Evolutionary conservation across 2,329 filamentous ascomycete species (phyloP).

Genomic region (Kalmusia sp.): DNA sequence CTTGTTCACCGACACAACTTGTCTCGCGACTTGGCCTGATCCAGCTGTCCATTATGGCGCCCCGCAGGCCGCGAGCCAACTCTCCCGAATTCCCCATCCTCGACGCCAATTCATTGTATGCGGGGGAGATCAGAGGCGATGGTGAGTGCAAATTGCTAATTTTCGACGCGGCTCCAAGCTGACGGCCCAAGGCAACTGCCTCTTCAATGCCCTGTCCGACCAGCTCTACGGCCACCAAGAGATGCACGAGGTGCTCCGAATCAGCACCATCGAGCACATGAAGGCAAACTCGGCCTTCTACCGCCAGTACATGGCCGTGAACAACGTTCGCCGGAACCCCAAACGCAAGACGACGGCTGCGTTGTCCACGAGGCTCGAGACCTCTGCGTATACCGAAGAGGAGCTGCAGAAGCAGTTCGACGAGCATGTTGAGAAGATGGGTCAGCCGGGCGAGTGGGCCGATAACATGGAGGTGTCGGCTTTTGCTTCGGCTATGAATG

Average conservation of each 20-base stretch:
- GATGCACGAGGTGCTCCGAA: constrained; percentile 65
- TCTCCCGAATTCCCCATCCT: constrained; percentile 63
- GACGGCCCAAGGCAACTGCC: constrained; percentile 66
- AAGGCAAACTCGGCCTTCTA: constrained; percentile 66
- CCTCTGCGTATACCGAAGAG: constrained; percentile 57
- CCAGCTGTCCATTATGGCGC: constrained; percentile 39
- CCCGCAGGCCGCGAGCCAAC: constrained; percentile 37
- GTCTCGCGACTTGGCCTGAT: constrained; percentile 35
- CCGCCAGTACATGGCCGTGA: constrained; percentile 67
- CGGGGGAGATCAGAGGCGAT: constrained; percentile 66
- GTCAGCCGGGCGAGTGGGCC: constrained; percentile 66
- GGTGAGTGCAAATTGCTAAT: constrained; percentile 56
- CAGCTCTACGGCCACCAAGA: constrained; percentile 69
- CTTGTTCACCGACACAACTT: constrained; percentile 38
- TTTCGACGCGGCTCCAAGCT: constrained; percentile 21
- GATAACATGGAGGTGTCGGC: constrained; percentile 73
- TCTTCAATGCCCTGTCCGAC: constrained; percentile 72
- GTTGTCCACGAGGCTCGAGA: constrained; percentile 51
- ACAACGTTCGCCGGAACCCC: constrained; percentile 60
- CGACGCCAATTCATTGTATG: constrained; percentile 64
- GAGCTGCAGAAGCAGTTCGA: constrained; percentile 62
- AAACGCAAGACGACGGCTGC: constrained; percentile 63
- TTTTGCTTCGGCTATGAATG: constrained; percentile 67
- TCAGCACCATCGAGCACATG: constrained; percentile 67
- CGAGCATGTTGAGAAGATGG: constrained; percentile 66